phyloP scores from a whole-genome alignment of 306 rosid genomes.

The Adenanthera pavonina region DNA sequence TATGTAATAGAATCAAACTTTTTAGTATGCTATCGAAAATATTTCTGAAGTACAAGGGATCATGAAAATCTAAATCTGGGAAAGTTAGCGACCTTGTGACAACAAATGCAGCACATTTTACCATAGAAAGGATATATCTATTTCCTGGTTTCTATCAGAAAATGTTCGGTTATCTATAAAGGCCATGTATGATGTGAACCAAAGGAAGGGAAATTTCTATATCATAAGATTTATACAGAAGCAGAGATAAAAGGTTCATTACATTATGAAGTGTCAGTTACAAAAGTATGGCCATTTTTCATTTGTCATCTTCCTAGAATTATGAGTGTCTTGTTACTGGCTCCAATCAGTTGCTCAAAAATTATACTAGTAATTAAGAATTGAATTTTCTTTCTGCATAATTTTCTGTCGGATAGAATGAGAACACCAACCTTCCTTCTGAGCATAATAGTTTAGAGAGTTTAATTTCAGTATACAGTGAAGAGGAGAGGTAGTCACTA shows the following conservation, averaged over 20 bases:
- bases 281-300: background rate
- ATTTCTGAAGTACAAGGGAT: slow-evolving; percentile 3
- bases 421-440: background rate
- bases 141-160: slow-evolving; percentile 13
- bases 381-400: background rate
- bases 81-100: slow-evolving; percentile 11
- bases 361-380: background rate
- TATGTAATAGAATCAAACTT: slow-evolving; percentile 32
- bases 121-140: background rate
- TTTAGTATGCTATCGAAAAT: slow-evolving; percentile 1
- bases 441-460: background rate
- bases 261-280: background rate
- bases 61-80: slow-evolving; percentile 7
- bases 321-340: background rate
- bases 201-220: slow-evolving; percentile 10
- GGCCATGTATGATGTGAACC: background rate
- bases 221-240: background rate
- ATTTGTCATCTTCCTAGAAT: background rate
- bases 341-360: background rate
- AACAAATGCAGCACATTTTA: slow-evolving; percentile 1
- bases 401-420: slow-evolving; percentile 10
- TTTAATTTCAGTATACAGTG: background rate
- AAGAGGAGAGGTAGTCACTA: background rate
- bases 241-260: background rate
- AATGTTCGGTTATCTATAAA: background rate